phyloP scores from a whole-genome alignment of 1,284 basidiomycete species.

The Rhodotorula sp. region DNA sequence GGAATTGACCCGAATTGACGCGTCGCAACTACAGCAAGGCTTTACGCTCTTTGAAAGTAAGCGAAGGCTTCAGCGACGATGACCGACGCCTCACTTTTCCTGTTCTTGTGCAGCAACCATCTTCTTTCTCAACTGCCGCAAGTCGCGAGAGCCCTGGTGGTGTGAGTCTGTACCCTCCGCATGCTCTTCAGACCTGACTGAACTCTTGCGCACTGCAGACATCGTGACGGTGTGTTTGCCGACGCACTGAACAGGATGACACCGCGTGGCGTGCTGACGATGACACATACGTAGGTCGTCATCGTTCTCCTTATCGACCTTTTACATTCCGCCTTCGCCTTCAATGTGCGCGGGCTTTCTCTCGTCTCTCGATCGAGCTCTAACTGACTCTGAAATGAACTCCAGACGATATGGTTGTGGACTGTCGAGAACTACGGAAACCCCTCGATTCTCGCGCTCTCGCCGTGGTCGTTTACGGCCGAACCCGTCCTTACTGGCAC shows the following conservation, averaged over 20 bases:
- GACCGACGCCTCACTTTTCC: neutral
- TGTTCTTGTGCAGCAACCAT: neutral
- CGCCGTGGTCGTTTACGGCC: constrained; percentile 23
- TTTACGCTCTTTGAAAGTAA: constrained; percentile 19
- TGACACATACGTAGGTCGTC: constrained; percentile 1
- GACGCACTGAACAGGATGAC: too few species aligned
- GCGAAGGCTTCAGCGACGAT: neutral
- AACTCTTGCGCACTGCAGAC: neutral
- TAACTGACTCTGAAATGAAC: neutral
- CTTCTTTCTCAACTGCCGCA: constrained; percentile 9
- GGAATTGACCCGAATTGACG: too few species aligned
- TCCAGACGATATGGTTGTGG: constrained; percentile 13
- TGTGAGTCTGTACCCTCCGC: neutral
- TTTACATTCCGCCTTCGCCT: neutral
- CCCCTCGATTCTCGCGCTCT: constrained; percentile 8
- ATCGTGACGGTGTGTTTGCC: neutral
- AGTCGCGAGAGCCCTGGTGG: constrained; percentile 11
- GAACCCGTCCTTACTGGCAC: constrained; percentile 18
- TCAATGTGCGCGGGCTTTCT: neutral
- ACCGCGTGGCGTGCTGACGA: neutral
- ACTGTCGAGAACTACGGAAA: constrained; percentile 10
- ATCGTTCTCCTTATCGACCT: constrained; percentile 9
- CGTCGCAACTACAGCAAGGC: constrained; percentile 19
- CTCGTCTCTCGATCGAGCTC: too few species aligned
- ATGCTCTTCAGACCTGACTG: neutral